phyloP scores from a whole-genome alignment of 2,329 filamentous ascomycete species.

The Venturia effusa region DNA sequence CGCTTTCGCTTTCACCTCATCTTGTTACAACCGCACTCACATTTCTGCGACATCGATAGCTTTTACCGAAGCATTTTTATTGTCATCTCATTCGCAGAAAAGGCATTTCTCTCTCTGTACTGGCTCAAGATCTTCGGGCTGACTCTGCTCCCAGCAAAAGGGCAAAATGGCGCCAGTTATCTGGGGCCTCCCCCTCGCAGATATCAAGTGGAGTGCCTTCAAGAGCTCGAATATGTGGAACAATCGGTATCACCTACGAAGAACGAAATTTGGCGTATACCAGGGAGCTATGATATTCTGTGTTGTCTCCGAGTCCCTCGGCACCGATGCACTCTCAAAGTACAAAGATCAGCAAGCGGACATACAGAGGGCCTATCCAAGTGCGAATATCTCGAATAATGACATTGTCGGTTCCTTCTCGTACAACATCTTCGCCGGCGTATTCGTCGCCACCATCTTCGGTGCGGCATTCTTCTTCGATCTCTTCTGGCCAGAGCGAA shows the following conservation, averaged over 20 bases:
- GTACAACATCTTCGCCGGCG: slow-evolving; percentile 49
- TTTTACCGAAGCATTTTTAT: background rate
- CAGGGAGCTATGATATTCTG: slow-evolving; percentile 48
- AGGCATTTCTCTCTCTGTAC: background rate
- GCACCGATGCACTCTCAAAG: slow-evolving; percentile 42
- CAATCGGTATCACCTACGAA: slow-evolving; percentile 40
- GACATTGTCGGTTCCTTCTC: slow-evolving; percentile 44
- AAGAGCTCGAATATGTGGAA: slow-evolving; percentile 48
- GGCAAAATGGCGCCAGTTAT: slow-evolving; percentile 29
- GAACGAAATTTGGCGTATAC: slow-evolving; percentile 49
- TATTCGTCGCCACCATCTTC: slow-evolving; percentile 47
- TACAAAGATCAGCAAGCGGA: slow-evolving; percentile 27
- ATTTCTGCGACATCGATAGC: background rate
- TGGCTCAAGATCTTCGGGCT: background rate
- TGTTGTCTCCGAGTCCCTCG: slow-evolving; percentile 45
- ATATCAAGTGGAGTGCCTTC: slow-evolving; percentile 50
- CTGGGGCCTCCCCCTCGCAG: slow-evolving; percentile 46
- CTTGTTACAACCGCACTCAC: background rate
- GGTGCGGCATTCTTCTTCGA: slow-evolving; percentile 52
- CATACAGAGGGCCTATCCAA: slow-evolving; percentile 29
- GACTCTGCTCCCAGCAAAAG: background rate
- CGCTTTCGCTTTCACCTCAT: background rate
- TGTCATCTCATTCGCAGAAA: background rate
- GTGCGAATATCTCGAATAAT: slow-evolving; percentile 40
- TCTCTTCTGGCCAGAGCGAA: slow-evolving; percentile 47